Evolutionary conservation across 352 stramenopile genomes (phyloP).

Genomic region (Hyaloperonospora arabidopsidis): DNA sequence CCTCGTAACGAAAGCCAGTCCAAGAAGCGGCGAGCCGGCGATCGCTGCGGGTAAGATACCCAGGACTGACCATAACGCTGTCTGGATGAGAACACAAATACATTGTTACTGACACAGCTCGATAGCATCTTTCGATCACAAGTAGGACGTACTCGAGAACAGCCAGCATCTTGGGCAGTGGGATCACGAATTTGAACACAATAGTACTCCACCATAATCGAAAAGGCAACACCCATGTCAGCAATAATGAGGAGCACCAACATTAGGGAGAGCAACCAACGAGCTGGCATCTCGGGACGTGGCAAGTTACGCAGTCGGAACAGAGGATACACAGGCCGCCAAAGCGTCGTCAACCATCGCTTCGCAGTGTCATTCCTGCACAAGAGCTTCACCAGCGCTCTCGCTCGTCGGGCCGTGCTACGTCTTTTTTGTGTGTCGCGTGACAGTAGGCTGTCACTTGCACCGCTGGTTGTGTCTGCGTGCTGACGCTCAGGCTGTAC

Average conservation of each 20-base stretch:
- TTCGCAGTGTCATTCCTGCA: constrained; percentile 25
- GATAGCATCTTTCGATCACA: neutral
- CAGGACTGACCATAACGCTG: constrained; percentile 50
- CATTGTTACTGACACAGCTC: constrained; percentile 6
- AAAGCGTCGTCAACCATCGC: constrained; percentile 23
- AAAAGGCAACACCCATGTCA: constrained; percentile 61
- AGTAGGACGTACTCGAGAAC: constrained; percentile 49
- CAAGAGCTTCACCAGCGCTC: constrained; percentile 21
- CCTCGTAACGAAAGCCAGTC: constrained; percentile 56
- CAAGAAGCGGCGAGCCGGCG: constrained; percentile 52
- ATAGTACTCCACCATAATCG: constrained; percentile 79
- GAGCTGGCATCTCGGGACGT: constrained; percentile 19
- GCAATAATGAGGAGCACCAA: constrained; percentile 60
- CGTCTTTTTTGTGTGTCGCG: constrained; percentile 20
- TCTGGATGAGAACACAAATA: constrained; percentile 24
- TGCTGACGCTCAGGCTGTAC: constrained; percentile 25
- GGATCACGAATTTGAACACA: constrained; percentile 82
- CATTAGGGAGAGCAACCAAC: constrained; percentile 36
- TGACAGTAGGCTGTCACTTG: constrained; percentile 17
- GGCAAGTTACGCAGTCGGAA: constrained; percentile 54
- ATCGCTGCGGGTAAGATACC: constrained; percentile 55
- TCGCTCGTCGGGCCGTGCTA: constrained; percentile 10
- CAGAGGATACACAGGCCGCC: constrained; percentile 48
- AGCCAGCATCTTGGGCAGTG: constrained; percentile 58
- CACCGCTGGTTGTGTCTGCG: constrained; percentile 19